Percentiles rank a stretch among this genome's conserved stretches.
These are phyloP conservation scores for Suillus weaverae DNA, from an alignment of 768 basidiomycete species.

Conservation along the genomic window DNA sequence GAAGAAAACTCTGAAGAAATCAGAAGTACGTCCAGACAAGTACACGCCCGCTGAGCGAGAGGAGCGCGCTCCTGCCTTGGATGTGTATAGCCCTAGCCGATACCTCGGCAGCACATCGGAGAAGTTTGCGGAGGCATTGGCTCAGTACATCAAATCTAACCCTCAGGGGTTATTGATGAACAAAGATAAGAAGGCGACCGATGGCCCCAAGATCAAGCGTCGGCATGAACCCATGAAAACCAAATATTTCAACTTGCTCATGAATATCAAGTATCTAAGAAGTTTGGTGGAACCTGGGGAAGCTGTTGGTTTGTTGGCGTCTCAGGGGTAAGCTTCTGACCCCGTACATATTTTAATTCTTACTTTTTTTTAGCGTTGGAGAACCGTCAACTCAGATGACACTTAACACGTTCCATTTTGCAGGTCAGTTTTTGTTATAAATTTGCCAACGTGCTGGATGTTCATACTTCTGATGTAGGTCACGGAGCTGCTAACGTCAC, in stretches of 20 bases:
- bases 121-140: conserved; percentile 78
- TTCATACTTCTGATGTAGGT: conserved; percentile 47
- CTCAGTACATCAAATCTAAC: conserved; percentile 76
- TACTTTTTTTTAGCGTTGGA: conserved; percentile 64
- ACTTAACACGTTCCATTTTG: conserved; percentile 98
- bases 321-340: conserved; percentile 75
- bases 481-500: conserved; percentile 99
- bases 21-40: conserved; percentile 44
- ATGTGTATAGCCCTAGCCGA: conserved; percentile 73
- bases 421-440: conserved; percentile 54
- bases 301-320: conserved; percentile 95
- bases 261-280: conserved; percentile 91
- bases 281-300: conserved; percentile 96
- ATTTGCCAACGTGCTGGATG: background rate
- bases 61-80: conserved; percentile 69
- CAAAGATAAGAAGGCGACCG: conserved; percentile 41
- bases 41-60: conserved; percentile 52
- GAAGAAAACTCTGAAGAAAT: conserved; percentile 86
- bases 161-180: conserved; percentile 53
- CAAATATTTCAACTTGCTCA: conserved; percentile 73
- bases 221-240: conserved; percentile 47
- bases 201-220: conserved; percentile 40
- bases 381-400: conserved; percentile 99
- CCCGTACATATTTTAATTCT: conserved; percentile 3
- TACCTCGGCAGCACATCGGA: conserved; percentile 92